Conservation (phyloP, 1,284 basidiomycete genomes). For the Ceratorhiza oryzae-sativae region DNA sequence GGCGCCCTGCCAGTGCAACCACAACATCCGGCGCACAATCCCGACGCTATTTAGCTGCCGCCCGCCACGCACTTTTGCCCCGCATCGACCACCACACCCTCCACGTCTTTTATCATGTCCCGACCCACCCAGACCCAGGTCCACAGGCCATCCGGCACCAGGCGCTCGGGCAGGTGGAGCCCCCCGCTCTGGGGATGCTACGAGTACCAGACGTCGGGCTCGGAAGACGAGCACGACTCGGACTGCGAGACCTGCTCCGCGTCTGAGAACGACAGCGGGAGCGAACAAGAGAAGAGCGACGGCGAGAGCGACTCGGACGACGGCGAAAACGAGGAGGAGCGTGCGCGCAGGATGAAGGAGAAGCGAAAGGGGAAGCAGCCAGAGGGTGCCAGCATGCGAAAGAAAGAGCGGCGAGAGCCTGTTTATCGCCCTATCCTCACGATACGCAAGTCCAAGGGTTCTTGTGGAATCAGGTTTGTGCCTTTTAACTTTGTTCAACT, state of each 20-base stretch:
- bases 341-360: constrained; percentile 52
- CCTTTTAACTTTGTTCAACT: background rate
- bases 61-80: too few species aligned
- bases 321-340: constrained; percentile 45
- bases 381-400: constrained; percentile 47
- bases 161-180: constrained; percentile 30
- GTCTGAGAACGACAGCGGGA: constrained; percentile 49
- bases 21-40: constrained; percentile 12
- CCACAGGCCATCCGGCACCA: constrained; percentile 3
- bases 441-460: constrained; percentile 86
- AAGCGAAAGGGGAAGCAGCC: constrained; percentile 65
- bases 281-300: constrained; percentile 42
- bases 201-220: constrained; percentile 32
- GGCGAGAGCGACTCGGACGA: constrained; percentile 46
- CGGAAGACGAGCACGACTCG: constrained; percentile 26
- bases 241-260: constrained; percentile 26
- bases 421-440: constrained; percentile 76
- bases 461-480: constrained; percentile 81
- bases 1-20: constrained; percentile 17
- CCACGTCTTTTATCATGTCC: constrained; percentile 9
- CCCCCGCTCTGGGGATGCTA: constrained; percentile 35
- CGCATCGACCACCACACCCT: background rate
- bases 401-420: constrained; percentile 27
- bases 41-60: constrained; percentile 1
- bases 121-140: background rate